Evolutionary conservation across 1,284 basidiomycete genomes (phyloP).

Genomic region (Sporisorium iseilematis-ciliati): DNA sequence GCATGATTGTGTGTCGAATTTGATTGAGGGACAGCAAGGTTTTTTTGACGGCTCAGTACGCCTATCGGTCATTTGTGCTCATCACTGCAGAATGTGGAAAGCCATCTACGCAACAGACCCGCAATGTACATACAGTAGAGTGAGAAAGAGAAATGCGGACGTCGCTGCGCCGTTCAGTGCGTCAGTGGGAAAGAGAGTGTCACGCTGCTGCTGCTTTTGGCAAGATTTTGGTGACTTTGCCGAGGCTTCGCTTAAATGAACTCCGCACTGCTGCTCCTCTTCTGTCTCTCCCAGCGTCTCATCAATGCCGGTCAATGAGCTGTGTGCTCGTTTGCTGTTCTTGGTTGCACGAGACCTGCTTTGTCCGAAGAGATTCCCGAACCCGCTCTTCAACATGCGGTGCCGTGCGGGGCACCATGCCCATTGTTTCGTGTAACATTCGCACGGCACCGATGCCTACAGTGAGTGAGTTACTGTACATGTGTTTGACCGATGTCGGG

Average conservation of each 20-base stretch:
- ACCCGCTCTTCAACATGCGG: neutral
- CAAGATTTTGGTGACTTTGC: neutral
- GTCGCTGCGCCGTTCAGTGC: neutral
- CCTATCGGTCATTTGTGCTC: neutral
- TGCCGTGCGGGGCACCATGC: constrained; percentile 2
- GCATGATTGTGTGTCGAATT: neutral
- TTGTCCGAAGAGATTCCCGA: constrained; percentile 4
- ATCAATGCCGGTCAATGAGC: neutral
- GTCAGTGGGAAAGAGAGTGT: no score
- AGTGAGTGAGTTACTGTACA: no score
- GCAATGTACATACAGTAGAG: neutral
- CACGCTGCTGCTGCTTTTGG: neutral
- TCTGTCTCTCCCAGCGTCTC: neutral
- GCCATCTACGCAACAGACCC: neutral
- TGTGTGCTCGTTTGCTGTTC: neutral
- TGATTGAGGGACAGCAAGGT: neutral
- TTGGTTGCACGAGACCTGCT: neutral
- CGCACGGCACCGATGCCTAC: no score
- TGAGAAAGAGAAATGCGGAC: neutral
- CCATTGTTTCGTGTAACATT: neutral
- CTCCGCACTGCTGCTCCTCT: constrained; percentile 1
- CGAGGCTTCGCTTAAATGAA: constrained; percentile 3
- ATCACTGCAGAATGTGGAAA: neutral
- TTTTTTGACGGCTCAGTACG: neutral
- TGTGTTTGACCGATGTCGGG: no score